Conservation (phyloP, 306 rosid species). For the Hippophae gyantsensis region DNA sequence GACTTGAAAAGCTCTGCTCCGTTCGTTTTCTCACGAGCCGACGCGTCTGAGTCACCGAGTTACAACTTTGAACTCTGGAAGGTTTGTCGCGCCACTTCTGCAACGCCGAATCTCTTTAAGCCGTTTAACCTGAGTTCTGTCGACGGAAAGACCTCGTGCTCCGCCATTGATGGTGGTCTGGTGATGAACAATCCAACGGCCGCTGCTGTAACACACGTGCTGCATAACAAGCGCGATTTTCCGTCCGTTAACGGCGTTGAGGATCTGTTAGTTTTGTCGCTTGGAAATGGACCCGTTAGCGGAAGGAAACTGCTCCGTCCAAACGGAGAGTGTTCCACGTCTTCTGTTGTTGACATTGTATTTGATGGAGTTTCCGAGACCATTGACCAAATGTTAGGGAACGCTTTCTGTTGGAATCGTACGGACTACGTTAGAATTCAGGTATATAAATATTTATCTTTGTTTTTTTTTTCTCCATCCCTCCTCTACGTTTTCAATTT, state of each 20-base stretch:
- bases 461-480: not conserved
- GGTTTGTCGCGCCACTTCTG: constrained; percentile 89
- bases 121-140: constrained; percentile 69
- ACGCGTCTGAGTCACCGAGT: constrained; percentile 77
- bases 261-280: constrained; percentile 67
- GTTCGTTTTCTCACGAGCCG: constrained; percentile 91
- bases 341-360: constrained; percentile 71
- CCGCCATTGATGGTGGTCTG: constrained; percentile 83
- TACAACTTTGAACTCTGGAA: constrained; percentile 91
- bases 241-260: constrained; percentile 74
- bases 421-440: constrained; percentile 83
- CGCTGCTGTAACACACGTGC: constrained; percentile 89
- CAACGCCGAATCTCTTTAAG: constrained; percentile 67
- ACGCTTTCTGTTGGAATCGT: constrained; percentile 90
- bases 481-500: too few species aligned
- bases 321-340: constrained; percentile 42
- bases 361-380: constrained; percentile 88
- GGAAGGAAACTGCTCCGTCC: constrained; percentile 25
- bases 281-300: constrained; percentile 60
- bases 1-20: constrained; percentile 94
- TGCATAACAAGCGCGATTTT: constrained; percentile 87
- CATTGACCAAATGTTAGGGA: constrained; percentile 88
- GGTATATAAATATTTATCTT: constrained; percentile 29
- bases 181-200: constrained; percentile 97
- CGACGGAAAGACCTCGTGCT: constrained; percentile 72